Percentiles rank a stretch among this genome's conserved stretches.
These are phyloP conservation scores for Globisporangium cystogenes DNA, from an alignment of 352 stramenopile genomes.

Conservation along the genomic window DNA sequence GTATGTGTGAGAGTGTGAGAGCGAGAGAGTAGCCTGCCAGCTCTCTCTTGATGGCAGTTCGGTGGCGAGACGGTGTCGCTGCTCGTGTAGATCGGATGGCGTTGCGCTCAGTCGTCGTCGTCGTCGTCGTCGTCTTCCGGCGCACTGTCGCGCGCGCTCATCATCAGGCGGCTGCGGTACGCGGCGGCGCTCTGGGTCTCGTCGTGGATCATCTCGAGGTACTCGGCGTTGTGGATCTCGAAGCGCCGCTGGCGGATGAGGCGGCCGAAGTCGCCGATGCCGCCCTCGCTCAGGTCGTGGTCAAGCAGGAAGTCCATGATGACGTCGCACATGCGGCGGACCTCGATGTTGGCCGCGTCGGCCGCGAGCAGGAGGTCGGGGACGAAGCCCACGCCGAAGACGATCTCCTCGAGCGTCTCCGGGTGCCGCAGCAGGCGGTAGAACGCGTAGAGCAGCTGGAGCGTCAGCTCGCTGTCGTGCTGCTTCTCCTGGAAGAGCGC, in stretches of 20 bases:
- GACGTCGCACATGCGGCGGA: conserved; percentile 82
- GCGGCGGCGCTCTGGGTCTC: conserved; percentile 27
- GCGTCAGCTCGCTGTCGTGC: conserved; percentile 80
- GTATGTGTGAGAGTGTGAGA: no score
- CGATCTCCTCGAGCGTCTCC: conserved; percentile 77
- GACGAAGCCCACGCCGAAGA: conserved; percentile 70
- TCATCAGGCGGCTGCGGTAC: conserved; percentile 12
- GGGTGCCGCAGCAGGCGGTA: conserved; percentile 68
- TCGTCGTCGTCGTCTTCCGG: neutral
- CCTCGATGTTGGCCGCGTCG: conserved; percentile 74
- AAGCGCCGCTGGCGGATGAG: conserved; percentile 80
- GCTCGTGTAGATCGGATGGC: neutral
- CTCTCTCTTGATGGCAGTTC: neutral
- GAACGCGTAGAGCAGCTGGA: conserved; percentile 78
- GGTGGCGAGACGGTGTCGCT: neutral
- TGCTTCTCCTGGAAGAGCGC: conserved; percentile 84
- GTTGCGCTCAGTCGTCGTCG: neutral
- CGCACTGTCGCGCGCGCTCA: neutral
- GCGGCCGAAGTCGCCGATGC: conserved; percentile 65
- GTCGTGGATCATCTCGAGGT: conserved; percentile 79
- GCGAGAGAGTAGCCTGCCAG: no score
- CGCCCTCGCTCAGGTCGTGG: conserved; percentile 55
- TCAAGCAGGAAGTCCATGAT: conserved; percentile 85
- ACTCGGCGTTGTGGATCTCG: conserved; percentile 86
- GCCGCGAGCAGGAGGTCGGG: conserved; percentile 72